Base-by-base conservation (phyloP, 352 stramenopile genomes). In the Plasmopara viticola region DNA sequence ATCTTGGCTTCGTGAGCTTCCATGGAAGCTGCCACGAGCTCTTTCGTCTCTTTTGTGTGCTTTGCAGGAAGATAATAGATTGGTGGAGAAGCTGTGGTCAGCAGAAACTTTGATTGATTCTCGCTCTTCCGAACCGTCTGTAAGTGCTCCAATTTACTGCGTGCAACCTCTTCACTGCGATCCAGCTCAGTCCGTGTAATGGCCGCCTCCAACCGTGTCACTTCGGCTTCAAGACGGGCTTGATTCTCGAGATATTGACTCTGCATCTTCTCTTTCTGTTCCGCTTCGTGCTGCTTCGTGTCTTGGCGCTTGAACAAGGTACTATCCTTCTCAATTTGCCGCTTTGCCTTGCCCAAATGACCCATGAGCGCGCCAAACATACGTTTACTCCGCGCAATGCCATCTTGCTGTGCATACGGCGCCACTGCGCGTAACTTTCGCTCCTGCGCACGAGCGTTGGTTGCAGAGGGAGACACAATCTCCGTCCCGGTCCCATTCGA, bases 351-450 rank as follows among this genome's bases (percentile, higher is more conserved):
- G 44, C 75, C 82, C 13, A 92, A 51, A 60, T 92, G 82, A 2
- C 79, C 77, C 79, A 92, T 90, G 13, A 92, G 48, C 28, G 78
- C 75, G 9, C 82, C 82, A 64, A 92, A 92, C 79, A 92, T 86
- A 42, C 81, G 78, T 13, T 78, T 75, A 44, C 75, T 89, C 20
- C 81, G 68, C 40, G 74, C 78, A 46, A 87, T 75, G 17, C 69
- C 75, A 7, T 87, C 78, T 25, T 84, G 84, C 44, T 84, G 66
- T 34, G 67, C 55, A 46, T 84, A 84, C 28, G 75, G 69, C 17
- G 72, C 78, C 12, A 86, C 66, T 13, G 65, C 70, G n/a, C 74
- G 70, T 53, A 74, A 79, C 45, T 80, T 77, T 5, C 56, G 51
- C 44, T 86, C 60, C 31, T 70, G 53, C 9, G 48, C 34, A 18